Evolutionary conservation across 306 rosid species (phyloP).

Genomic region (Cicer judaicum): DNA sequence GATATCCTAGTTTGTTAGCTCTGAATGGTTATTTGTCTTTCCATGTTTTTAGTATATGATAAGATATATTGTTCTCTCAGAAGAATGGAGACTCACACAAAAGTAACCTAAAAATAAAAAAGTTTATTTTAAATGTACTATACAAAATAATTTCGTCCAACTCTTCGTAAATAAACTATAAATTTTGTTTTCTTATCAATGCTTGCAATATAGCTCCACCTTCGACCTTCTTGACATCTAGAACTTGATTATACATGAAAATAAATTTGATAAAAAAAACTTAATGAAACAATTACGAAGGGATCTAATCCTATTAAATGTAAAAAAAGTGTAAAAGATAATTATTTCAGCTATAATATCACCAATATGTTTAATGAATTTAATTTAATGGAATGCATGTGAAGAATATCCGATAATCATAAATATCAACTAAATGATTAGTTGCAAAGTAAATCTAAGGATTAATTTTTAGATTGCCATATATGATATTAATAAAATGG

Average conservation of each 20-base stretch:
- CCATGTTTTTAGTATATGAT: too few species aligned
- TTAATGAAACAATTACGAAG: constrained; percentile 12
- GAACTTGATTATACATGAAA: constrained; percentile 32
- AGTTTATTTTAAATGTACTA: neutral
- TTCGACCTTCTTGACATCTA: constrained; percentile 51
- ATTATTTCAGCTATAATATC: constrained; percentile 8
- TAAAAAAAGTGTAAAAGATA: too few species aligned
- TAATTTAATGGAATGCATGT: neutral
- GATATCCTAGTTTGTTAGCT: too few species aligned
- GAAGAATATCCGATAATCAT: neutral
- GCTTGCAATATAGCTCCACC: constrained; percentile 33
- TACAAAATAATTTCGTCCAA: neutral
- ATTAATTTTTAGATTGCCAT: neutral
- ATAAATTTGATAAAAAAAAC: constrained; percentile 27
- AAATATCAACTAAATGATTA: constrained; percentile 22
- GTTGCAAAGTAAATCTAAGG: constrained; percentile 4
- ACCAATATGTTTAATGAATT: constrained; percentile 7
- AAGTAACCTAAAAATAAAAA: constrained; percentile 3
- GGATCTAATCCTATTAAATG: neutral
- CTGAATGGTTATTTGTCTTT: too few species aligned
- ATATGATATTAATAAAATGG: neutral
- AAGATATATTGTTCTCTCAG: too few species aligned
- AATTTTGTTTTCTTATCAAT: neutral
- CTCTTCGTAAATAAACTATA: neutral
- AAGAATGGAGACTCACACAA: constrained; percentile 41